Percentiles rank a stretch among this genome's conserved stretches.
Evolutionary conservation across 306 rosid species (phyloP).

Genomic region (Notholithocarpus densiflorus): DNA sequence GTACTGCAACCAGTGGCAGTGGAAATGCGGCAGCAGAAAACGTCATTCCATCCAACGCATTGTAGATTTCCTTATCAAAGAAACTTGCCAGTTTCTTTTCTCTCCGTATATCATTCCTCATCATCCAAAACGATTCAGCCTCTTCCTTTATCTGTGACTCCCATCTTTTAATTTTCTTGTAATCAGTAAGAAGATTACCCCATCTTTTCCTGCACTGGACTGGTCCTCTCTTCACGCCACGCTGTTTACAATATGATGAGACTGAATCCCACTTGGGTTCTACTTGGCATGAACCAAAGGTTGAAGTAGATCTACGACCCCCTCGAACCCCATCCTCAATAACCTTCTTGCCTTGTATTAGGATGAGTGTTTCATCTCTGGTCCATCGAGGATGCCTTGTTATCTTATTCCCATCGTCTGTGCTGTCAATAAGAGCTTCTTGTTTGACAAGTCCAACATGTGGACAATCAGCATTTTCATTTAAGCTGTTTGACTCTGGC

Average conservation of each 20-base stretch:
- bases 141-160: slow-evolving; percentile 23
- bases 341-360: slow-evolving; percentile 46
- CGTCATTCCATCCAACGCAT: slow-evolving; percentile 35
- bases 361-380: slow-evolving; percentile 41
- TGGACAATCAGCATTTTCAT: slow-evolving; percentile 25
- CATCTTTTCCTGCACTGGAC: slow-evolving; percentile 51
- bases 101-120: slow-evolving; percentile 40
- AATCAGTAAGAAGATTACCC: slow-evolving; percentile 50
- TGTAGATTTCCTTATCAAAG: slow-evolving; percentile 41
- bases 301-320: slow-evolving; percentile 9
- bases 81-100: slow-evolving; percentile 43
- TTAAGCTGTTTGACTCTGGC: slow-evolving; percentile 23
- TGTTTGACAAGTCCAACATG: slow-evolving; percentile 15
- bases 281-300: slow-evolving; percentile 9
- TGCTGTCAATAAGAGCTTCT: slow-evolving; percentile 15
- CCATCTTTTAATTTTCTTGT: slow-evolving; percentile 52
- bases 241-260: slow-evolving; percentile 37
- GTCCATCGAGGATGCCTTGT: slow-evolving; percentile 59
- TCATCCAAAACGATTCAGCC: slow-evolving; percentile 43
- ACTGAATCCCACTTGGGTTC: slow-evolving; percentile 51
- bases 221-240: slow-evolving; percentile 45
- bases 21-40: slow-evolving; percentile 37
- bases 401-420: slow-evolving; percentile 22
- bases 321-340: slow-evolving; percentile 35
- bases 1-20: slow-evolving; percentile 23